phyloP scores from a whole-genome alignment of 1,284 basidiomycete genomes.

The Fereydounia khargensis region DNA sequence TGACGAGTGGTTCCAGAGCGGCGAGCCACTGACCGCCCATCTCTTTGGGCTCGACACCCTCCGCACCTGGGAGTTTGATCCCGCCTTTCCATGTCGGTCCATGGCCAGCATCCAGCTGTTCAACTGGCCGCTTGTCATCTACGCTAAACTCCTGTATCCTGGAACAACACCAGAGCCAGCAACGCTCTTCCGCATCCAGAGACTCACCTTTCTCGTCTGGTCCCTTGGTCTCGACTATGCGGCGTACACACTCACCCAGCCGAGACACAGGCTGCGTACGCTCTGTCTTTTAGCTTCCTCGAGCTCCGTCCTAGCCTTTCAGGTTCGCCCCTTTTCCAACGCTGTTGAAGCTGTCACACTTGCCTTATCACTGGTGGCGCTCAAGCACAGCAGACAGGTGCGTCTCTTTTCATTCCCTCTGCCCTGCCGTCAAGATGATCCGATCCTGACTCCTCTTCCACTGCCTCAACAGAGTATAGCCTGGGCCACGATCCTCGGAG shows the following conservation, averaged over 20 bases:
- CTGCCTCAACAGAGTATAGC: too few species aligned
- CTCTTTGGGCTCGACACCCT: conserved; percentile 2
- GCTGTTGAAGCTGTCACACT: conserved; percentile 45
- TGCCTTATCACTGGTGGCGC: too few species aligned
- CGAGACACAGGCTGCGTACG: not conserved
- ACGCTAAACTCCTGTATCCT: too few species aligned
- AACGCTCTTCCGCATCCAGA: conserved; percentile 21
- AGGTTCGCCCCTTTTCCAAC: conserved; percentile 56
- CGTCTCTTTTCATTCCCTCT: too few species aligned
- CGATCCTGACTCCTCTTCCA: too few species aligned
- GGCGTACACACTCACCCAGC: not conserved
- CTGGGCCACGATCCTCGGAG: conserved; percentile 5
- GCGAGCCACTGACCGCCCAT: conserved; percentile 39
- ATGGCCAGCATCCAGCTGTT: conserved; percentile 15
- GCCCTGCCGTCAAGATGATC: too few species aligned
- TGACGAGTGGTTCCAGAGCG: conserved; percentile 58
- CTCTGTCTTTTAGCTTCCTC: conserved; percentile 38
- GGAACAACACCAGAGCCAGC: conserved; percentile 10
- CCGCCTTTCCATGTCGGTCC: conserved; percentile 29
- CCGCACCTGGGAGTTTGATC: conserved; percentile 42
- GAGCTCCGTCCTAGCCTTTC: conserved; percentile 47
- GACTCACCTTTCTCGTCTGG: conserved; percentile 18
- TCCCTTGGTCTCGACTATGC: conserved; percentile 8
- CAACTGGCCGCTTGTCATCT: not conserved
- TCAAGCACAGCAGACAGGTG: too few species aligned